These are phyloP conservation scores for Aureobasidium pullulans DNA, from an alignment of 2,329 filamentous ascomycete species.

Conservation along the genomic window DNA sequence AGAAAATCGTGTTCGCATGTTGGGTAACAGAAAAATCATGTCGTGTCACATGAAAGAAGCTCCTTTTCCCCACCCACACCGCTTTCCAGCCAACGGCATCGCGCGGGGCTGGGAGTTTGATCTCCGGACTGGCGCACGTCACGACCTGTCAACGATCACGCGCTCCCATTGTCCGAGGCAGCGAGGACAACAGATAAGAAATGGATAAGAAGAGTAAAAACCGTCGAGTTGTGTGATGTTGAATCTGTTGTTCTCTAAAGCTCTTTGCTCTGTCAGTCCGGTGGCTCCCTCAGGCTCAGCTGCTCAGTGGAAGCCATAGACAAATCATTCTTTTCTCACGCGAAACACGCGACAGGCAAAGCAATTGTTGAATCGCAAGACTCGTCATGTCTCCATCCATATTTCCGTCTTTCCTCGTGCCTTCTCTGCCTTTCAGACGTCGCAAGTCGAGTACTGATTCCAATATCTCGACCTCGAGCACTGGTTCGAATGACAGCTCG, in stretches of 20 bases:
- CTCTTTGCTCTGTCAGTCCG: neutral
- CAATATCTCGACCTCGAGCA: conserved; percentile 28
- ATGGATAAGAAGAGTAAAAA: neutral
- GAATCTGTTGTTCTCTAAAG: neutral
- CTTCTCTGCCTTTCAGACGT: conserved; percentile 41
- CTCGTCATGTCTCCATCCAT: conserved; percentile 24
- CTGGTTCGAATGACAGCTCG: conserved; percentile 21
- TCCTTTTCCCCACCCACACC: neutral
- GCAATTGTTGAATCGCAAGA: too few species aligned
- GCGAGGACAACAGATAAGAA: neutral
- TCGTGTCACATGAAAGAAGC: conserved; percentile 6
- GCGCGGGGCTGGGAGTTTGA: conserved; percentile 2
- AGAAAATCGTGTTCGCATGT: neutral
- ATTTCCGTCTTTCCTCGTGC: conserved; percentile 47
- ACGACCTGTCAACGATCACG: conserved; percentile 3
- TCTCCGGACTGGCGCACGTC: neutral
- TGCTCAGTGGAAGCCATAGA: neutral
- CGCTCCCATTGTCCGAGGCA: neutral
- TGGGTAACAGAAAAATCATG: neutral
- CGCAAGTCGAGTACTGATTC: conserved; percentile 35
- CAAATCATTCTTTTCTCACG: neutral
- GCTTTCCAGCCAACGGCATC: conserved; percentile 4
- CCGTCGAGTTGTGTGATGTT: neutral
- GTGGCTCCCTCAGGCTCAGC: neutral
- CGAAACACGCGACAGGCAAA: neutral